Evolutionary conservation across 805 yeast genomes (phyloP).

Genomic region (Cyberlindnera mrakii): DNA sequence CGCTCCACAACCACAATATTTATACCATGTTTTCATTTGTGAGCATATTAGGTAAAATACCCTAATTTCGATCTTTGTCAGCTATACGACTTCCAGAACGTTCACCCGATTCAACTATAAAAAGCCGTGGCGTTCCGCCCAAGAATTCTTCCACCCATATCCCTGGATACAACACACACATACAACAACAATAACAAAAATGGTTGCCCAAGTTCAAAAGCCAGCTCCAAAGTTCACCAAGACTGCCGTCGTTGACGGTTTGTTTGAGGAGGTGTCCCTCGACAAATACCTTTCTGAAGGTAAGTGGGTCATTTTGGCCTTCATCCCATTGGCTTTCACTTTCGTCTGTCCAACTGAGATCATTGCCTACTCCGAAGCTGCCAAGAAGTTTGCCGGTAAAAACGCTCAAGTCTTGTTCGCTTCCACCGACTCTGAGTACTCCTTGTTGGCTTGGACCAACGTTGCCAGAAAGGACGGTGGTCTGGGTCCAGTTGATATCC

Average conservation of each 20-base stretch:
- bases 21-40: too few relatives aligned
- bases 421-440: slow-evolving; percentile 97
- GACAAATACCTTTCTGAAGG: slow-evolving; percentile 82
- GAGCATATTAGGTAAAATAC: neutral
- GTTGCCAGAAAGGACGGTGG: slow-evolving; percentile 97
- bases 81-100: slow-evolving; percentile 14
- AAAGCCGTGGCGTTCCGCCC: slow-evolving; percentile 3
- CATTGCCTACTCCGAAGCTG: slow-evolving; percentile 96
- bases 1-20: too few relatives aligned
- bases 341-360: slow-evolving; percentile 99
- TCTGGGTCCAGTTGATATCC: slow-evolving; percentile 90
- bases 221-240: slow-evolving; percentile 96
- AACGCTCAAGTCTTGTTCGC: slow-evolving; percentile 90
- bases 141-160: neutral
- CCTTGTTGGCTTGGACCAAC: slow-evolving; percentile 97
- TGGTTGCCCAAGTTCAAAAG: slow-evolving; percentile 88
- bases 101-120: slow-evolving; percentile 5
- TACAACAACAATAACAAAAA: slow-evolving; percentile 31
- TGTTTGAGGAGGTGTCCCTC: slow-evolving; percentile 89
- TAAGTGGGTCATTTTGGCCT: slow-evolving; percentile 94
- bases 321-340: slow-evolving; percentile 98
- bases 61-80: slow-evolving; percentile 11
- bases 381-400: slow-evolving; percentile 79
- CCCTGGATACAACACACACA: neutral
- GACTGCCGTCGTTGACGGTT: slow-evolving; percentile 96